These are phyloP conservation scores for Euphorbia tirucalli DNA, from an alignment of 345 rosid species.

Conservation along the genomic window DNA sequence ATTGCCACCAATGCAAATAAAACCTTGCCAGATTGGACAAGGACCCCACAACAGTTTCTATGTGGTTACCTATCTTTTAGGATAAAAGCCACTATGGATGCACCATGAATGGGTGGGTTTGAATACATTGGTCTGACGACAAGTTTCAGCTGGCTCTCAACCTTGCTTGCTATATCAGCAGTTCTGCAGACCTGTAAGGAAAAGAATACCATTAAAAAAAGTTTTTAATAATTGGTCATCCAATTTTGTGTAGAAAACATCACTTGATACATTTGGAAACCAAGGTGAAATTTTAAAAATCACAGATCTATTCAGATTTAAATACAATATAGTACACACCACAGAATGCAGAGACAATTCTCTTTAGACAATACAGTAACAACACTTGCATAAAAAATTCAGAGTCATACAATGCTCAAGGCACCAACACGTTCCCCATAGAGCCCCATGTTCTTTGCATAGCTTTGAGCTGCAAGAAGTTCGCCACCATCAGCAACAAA, in stretches of 20 bases:
- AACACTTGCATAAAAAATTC: background rate
- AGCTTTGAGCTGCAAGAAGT: constrained; percentile 47
- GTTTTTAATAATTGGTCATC: background rate
- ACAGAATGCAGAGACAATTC: background rate
- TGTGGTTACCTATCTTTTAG: constrained; percentile 38
- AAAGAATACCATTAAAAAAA: constrained; percentile 1
- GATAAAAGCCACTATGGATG: constrained; percentile 46
- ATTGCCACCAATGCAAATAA: background rate
- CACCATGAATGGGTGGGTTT: constrained; percentile 57
- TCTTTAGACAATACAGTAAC: background rate
- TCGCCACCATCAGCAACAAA: constrained; percentile 56
- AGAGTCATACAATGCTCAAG: constrained; percentile 43
- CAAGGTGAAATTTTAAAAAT: background rate
- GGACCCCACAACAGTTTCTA: background rate
- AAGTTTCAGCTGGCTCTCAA: constrained; percentile 57
- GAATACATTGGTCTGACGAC: constrained; percentile 57
- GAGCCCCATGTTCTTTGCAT: constrained; percentile 58
- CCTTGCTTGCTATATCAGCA: constrained; percentile 41
- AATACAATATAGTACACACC: background rate
- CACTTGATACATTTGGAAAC: background rate
- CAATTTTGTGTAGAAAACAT: background rate
- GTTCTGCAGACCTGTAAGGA: constrained; percentile 41
- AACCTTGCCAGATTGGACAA: background rate
- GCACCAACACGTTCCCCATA: constrained; percentile 61
- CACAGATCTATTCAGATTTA: background rate